Conservation (phyloP, 148 eudicot species). For the Rhododendron williamsianum region DNA sequence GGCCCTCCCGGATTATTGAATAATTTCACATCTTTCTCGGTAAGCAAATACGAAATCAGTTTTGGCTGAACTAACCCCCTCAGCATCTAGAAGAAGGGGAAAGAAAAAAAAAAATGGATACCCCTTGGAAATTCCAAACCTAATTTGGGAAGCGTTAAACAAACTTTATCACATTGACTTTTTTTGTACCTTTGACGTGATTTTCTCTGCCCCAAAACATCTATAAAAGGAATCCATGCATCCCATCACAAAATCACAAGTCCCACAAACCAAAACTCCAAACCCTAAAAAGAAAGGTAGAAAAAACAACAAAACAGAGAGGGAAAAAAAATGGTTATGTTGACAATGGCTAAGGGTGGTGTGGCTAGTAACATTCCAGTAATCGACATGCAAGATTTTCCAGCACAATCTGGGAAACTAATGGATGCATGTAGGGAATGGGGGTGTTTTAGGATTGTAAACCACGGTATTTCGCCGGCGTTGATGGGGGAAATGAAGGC, state of each 20-base stretch:
- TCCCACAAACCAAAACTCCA: not conserved
- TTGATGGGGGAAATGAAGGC: conserved; percentile 21
- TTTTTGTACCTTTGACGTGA: not conserved
- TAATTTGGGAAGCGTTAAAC: not conserved
- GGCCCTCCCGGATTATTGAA: too few species aligned
- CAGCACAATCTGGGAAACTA: conserved; percentile 3
- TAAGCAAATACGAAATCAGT: not conserved
- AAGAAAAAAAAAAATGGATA: not conserved
- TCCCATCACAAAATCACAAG: not conserved
- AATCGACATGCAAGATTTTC: conserved; percentile 7
- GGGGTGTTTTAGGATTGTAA: conserved; percentile 27
- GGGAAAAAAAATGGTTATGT: not conserved
- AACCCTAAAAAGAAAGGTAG: not conserved
- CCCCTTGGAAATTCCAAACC: not conserved
- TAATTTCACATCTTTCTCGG: too few species aligned
- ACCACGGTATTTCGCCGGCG: conserved; percentile 9
- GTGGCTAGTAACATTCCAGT: not conserved
- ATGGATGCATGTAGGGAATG: conserved; percentile 20
- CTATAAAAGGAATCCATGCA: not conserved
- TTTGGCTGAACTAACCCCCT: not conserved
- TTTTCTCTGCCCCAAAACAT: not conserved
- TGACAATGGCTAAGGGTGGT: not conserved
- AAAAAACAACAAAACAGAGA: not conserved
- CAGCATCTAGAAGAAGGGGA: not conserved
- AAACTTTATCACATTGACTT: not conserved